These are phyloP conservation scores for Solanum sejunctum DNA, from an alignment of 257 asterid genomes.

Conservation along the genomic window DNA sequence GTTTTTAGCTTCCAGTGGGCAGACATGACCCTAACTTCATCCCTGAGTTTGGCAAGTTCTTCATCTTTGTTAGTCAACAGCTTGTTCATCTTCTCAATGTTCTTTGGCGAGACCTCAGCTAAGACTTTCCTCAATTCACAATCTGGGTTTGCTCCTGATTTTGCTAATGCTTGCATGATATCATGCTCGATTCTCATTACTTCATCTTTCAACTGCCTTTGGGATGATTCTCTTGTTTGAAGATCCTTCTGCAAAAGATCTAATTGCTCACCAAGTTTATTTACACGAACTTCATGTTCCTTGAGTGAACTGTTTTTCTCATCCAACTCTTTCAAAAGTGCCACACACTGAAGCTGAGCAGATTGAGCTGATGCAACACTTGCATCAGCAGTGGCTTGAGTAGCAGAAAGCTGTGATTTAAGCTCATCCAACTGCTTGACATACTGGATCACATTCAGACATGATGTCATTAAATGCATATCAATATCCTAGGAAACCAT, in stretches of 20 bases:
- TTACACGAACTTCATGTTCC: conserved; percentile 62
- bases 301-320: conserved; percentile 46
- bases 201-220: conserved; percentile 72
- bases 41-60: conserved; percentile 63
- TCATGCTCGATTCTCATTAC: conserved; percentile 74
- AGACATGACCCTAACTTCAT: conserved; percentile 73
- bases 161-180: conserved; percentile 63
- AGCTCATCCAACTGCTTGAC: conserved; percentile 66
- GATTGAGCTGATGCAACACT: conserved; percentile 74
- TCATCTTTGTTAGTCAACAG: conserved; percentile 62
- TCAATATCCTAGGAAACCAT: not conserved
- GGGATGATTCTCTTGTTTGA: conserved; percentile 61
- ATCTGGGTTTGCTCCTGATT: conserved; percentile 52
- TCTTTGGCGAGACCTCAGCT: conserved; percentile 71
- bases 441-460: conserved; percentile 29
- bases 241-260: conserved; percentile 79
- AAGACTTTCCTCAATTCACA: conserved; percentile 55
- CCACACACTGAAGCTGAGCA: conserved; percentile 61
- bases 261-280: conserved; percentile 59
- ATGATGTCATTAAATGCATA: not conserved
- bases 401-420: conserved; percentile 43
- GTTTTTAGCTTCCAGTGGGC: conserved; percentile 88
- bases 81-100: conserved; percentile 45
- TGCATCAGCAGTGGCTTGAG: conserved; percentile 70
- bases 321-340: conserved; percentile 60